Evolutionary conservation across 2,329 filamentous ascomycete species (phyloP).

Genomic region (Trichoderma harzianum): DNA sequence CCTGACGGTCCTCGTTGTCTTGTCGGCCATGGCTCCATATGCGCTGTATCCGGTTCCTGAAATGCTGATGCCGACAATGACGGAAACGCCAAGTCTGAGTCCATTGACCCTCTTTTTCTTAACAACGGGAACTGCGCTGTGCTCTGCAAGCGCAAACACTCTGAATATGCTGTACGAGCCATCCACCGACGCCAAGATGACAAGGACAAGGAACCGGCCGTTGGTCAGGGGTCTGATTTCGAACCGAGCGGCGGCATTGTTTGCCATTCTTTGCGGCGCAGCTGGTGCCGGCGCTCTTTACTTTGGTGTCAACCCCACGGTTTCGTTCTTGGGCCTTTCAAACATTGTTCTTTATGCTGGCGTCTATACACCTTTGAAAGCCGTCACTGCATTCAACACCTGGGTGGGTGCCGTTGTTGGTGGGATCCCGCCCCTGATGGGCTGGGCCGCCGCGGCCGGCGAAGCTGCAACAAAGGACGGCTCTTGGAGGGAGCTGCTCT

Average conservation of each 20-base stretch:
- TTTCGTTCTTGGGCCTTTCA: constrained; percentile 74
- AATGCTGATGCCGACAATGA: constrained; percentile 66
- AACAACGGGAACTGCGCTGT: constrained; percentile 82
- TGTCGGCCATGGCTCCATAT: constrained; percentile 88
- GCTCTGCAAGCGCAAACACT: constrained; percentile 86
- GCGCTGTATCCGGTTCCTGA: constrained; percentile 89
- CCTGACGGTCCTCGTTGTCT: constrained; percentile 83
- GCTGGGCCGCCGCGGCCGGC: constrained; percentile 91
- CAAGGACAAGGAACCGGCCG: constrained; percentile 84
- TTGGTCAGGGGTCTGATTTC: constrained; percentile 79
- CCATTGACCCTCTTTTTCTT: constrained; percentile 90
- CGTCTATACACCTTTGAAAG: constrained; percentile 89
- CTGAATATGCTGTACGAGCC: constrained; percentile 98
- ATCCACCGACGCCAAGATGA: constrained; percentile 87
- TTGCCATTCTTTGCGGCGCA: constrained; percentile 70
- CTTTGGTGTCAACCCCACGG: constrained; percentile 90
- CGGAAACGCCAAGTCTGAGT: constrained; percentile 74
- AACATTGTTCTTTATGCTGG: constrained; percentile 92
- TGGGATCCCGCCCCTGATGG: constrained; percentile 93
- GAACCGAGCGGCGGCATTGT: constrained; percentile 66
- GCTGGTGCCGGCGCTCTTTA: constrained; percentile 72
- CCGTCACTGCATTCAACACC: constrained; percentile 81
- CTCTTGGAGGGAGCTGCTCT: constrained; percentile 73
- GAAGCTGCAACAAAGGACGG: constrained; percentile 75
- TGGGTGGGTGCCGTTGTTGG: constrained; percentile 94